Conservation (phyloP, 352 stramenopile genomes). For the Thraustochytrium sp. region DNA sequence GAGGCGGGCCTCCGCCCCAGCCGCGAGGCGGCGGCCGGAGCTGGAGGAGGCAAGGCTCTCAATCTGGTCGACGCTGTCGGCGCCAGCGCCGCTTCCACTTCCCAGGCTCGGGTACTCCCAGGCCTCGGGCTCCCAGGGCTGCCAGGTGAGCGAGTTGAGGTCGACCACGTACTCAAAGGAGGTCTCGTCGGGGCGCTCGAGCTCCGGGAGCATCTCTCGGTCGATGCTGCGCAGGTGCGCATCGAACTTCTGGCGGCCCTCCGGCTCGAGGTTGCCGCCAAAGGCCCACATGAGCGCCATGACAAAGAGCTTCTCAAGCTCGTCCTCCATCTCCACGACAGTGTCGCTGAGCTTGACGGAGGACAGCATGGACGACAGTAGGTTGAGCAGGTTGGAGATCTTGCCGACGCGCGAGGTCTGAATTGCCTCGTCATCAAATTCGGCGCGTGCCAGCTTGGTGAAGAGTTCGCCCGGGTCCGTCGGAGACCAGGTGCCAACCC, state of each 20-base stretch:
- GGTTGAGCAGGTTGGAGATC: conserved; percentile 67
- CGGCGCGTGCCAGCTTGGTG: conserved; percentile 89
- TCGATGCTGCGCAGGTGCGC: conserved; percentile 86
- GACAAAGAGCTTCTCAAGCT: conserved; percentile 88
- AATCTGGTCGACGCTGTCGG: conserved; percentile 55
- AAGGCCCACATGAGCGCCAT: conserved; percentile 94
- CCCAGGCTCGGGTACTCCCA: conserved; percentile 84
- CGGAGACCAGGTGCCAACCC: conserved; percentile 87
- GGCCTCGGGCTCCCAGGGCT: conserved; percentile 83
- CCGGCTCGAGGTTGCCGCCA: conserved; percentile 87
- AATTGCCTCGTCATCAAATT: conserved; percentile 75
- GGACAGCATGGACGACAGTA: conserved; percentile 78
- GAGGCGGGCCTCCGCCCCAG: conserved; percentile 52
- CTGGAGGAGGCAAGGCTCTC: not conserved
- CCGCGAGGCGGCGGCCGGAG: not conserved
- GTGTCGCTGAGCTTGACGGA: conserved; percentile 55
- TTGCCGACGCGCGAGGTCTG: conserved; percentile 80
- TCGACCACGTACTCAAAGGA: conserved; percentile 89
- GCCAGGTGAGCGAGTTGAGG: conserved; percentile 83
- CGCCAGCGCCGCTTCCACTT: conserved; percentile 45
- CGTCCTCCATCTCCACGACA: conserved; percentile 45
- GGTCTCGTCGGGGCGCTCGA: conserved; percentile 68
- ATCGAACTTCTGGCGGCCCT: conserved; percentile 92
- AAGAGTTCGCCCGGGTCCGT: conserved; percentile 89
- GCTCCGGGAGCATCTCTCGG: conserved; percentile 81